Evolutionary conservation across 2,329 filamentous ascomycete species (phyloP).

Genomic region (Ascochyta rabiei): DNA sequence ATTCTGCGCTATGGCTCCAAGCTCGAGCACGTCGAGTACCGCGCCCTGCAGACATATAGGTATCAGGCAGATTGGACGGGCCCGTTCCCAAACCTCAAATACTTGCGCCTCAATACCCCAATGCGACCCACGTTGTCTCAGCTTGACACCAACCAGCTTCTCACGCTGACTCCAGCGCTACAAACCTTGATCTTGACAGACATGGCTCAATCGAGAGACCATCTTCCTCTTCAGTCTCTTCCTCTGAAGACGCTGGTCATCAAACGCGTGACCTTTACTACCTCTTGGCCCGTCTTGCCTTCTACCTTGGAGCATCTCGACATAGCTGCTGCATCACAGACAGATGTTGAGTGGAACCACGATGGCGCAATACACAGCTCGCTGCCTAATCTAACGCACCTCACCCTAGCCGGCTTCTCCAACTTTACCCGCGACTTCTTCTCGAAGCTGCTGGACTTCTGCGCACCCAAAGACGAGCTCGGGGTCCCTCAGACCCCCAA

Average conservation of each 20-base stretch:
- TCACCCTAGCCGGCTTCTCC: slow-evolving; percentile 22
- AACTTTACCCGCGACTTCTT: slow-evolving; percentile 11
- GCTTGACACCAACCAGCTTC: not conserved
- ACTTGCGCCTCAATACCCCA: slow-evolving; percentile 14
- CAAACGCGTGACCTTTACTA: not conserved
- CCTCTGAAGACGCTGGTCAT: slow-evolving; percentile 17
- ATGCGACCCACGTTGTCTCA: not conserved
- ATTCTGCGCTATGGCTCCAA: slow-evolving; percentile 36
- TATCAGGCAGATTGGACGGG: slow-evolving; percentile 28
- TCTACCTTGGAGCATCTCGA: slow-evolving; percentile 25
- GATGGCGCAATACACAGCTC: not conserved
- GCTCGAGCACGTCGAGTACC: slow-evolving; percentile 35
- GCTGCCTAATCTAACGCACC: slow-evolving; percentile 25
- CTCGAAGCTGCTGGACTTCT: slow-evolving; percentile 20
- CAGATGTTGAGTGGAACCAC: too few species aligned
- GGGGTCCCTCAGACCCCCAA: not conserved
- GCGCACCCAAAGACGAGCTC: not conserved
- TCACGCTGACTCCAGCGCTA: not conserved
- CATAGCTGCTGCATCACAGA: not conserved
- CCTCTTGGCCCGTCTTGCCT: slow-evolving; percentile 20
- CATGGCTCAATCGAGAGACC: not conserved
- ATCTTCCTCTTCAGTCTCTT: not conserved
- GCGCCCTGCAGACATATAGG: not conserved
- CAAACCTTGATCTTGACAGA: slow-evolving; percentile 11
- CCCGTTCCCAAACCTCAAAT: slow-evolving; percentile 33